These are phyloP conservation scores for Leccinum truebloodii DNA, from an alignment of 768 basidiomycete species.

Conservation along the genomic window DNA sequence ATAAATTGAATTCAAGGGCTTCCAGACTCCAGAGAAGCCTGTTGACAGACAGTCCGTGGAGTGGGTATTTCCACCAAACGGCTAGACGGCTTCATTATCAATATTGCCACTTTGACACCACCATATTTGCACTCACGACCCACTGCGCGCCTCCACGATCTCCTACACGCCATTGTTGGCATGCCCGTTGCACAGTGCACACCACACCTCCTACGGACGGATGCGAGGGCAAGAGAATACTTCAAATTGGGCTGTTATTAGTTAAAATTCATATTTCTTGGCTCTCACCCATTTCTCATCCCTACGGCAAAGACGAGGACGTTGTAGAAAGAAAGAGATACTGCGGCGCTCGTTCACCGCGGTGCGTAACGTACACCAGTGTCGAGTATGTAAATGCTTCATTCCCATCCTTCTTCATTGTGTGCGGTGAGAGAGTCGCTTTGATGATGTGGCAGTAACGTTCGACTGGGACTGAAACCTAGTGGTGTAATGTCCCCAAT, in stretches of 20 bases:
- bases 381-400: too few species aligned
- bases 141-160: slow-evolving; percentile 10
- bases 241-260: slow-evolving; percentile 5
- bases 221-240: slow-evolving; percentile 1
- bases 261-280: background rate
- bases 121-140: slow-evolving; percentile 1
- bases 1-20: background rate
- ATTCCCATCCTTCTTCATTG: too few species aligned
- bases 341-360: background rate
- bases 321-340: too few species aligned
- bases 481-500: too few species aligned
- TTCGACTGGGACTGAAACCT: too few species aligned
- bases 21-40: slow-evolving; percentile 1
- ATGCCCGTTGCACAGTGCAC: background rate
- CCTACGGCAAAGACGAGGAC: background rate
- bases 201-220: slow-evolving; percentile 2
- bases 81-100: background rate
- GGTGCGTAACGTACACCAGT: too few species aligned
- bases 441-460: too few species aligned
- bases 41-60: slow-evolving; percentile 12
- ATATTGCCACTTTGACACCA: background rate
- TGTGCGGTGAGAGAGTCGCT: too few species aligned
- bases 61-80: slow-evolving; percentile 10
- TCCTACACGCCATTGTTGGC: slow-evolving; percentile 2
- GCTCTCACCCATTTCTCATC: background rate